These are phyloP conservation scores for Beta macrorhiza DNA, from an alignment of 179 eudicot species.

Conservation along the genomic window DNA sequence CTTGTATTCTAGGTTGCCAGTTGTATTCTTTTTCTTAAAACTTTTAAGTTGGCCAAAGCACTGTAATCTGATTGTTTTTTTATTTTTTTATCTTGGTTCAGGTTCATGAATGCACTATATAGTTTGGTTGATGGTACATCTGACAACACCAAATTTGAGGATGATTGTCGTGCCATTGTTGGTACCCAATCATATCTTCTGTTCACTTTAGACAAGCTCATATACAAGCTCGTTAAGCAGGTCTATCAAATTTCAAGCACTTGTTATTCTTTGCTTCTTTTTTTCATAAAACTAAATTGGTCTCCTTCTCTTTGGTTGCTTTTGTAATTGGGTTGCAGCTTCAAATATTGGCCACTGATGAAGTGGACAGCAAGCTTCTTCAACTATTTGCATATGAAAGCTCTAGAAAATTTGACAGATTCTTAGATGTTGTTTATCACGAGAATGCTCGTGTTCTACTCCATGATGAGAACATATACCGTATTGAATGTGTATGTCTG, in stretches of 20 bases:
- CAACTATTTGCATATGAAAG: slow-evolving; percentile 79
- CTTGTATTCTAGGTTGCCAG: slow-evolving; percentile 62
- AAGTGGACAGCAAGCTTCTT: slow-evolving; percentile 68
- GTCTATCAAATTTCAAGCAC: slow-evolving; percentile 30
- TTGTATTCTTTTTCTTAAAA: slow-evolving; percentile 11
- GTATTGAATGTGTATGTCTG: slow-evolving; percentile 75
- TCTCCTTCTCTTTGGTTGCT: background rate
- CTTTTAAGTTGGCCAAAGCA: slow-evolving; percentile 1
- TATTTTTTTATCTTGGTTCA: slow-evolving; percentile 25
- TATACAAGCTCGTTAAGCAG: slow-evolving; percentile 83
- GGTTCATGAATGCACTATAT: slow-evolving; percentile 73
- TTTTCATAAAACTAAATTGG: slow-evolving; percentile 6
- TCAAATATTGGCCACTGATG: slow-evolving; percentile 70
- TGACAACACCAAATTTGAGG: slow-evolving; percentile 85
- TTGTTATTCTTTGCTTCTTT: slow-evolving; percentile 15
- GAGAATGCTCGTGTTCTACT: slow-evolving; percentile 77
- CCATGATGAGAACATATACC: slow-evolving; percentile 73
- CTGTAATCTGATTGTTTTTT: slow-evolving; percentile 15
- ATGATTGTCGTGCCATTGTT: slow-evolving; percentile 86
- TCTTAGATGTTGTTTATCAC: slow-evolving; percentile 63
- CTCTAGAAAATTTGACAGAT: slow-evolving; percentile 60
- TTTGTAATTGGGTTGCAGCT: slow-evolving; percentile 43
- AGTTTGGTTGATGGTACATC: slow-evolving; percentile 79
- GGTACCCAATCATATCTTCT: slow-evolving; percentile 87
- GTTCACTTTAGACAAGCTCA: slow-evolving; percentile 88